Evolutionary conservation across 1,139 yeast species (phyloP).

Genomic region (Taiozyma sp.): DNA sequence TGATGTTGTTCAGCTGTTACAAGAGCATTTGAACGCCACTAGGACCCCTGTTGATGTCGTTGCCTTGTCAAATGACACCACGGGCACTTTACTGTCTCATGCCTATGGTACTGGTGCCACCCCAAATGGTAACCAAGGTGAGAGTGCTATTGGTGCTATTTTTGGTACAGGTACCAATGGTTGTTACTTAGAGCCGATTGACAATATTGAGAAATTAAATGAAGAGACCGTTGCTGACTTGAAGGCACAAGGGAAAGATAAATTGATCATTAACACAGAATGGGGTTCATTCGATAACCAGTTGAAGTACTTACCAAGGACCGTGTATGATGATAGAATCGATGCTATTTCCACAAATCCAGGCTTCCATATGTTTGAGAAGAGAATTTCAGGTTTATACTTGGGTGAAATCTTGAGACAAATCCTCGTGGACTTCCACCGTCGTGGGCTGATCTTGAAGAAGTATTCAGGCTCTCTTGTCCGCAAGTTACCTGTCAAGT

Average conservation of each 20-base stretch:
- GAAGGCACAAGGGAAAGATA: constrained; percentile 42
- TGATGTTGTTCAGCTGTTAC: constrained; percentile 73
- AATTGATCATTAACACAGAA: constrained; percentile 91
- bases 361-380: constrained; percentile 87
- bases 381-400: constrained; percentile 90
- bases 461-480: constrained; percentile 48
- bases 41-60: constrained; percentile 67
- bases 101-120: constrained; percentile 54
- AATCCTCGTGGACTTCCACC: constrained; percentile 60
- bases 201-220: constrained; percentile 63
- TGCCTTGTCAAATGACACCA: constrained; percentile 92
- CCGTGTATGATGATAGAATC: constrained; percentile 66
- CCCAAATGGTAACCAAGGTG: constrained; percentile 53
- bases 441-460: constrained; percentile 48
- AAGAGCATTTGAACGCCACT: constrained; percentile 55
- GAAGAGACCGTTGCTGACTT: constrained; percentile 36
- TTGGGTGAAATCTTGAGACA: constrained; percentile 84
- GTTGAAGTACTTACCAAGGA: constrained; percentile 63
- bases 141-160: constrained; percentile 82
- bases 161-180: constrained; percentile 98
- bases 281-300: constrained; percentile 96
- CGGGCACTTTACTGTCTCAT: constrained; percentile 83
- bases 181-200: constrained; percentile 75
- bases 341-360: constrained; percentile 72
- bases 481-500: constrained; percentile 57